Conservation (phyloP, 192 early-diverging fungal species). For the Podila minutissima region DNA sequence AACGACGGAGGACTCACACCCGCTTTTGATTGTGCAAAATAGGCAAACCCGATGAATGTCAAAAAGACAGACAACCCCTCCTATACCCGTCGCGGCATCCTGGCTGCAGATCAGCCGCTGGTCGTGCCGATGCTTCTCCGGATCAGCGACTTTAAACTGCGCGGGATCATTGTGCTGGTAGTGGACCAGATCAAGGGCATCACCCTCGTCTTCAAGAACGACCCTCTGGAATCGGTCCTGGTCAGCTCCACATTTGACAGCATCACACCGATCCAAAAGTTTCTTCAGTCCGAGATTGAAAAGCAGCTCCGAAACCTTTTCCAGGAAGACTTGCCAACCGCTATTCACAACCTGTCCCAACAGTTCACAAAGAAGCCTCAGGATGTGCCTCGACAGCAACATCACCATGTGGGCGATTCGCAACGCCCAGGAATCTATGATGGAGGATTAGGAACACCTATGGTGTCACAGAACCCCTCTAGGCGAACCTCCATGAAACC, state of each 20-base stretch:
- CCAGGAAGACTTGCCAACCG: conserved; percentile 90
- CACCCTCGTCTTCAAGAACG: conserved; percentile 97
- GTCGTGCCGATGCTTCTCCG: conserved; percentile 96
- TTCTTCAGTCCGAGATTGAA: conserved; percentile 94
- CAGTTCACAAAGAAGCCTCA: conserved; percentile 66
- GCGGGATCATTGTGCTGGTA: conserved; percentile 93
- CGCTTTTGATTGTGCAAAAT: background rate
- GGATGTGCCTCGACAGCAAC: conserved; percentile 31
- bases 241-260: conserved; percentile 98
- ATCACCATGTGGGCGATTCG: conserved; percentile 10
- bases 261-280: conserved; percentile 84
- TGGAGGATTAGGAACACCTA: conserved; percentile 33
- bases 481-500: conserved; percentile 29
- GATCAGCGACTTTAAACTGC: conserved; percentile 87
- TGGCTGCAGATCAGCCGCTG: conserved; percentile 93
- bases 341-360: conserved; percentile 92
- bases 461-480: conserved; percentile 26
- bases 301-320: conserved; percentile 89
- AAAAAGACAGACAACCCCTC: conserved; percentile 67
- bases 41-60: conserved; percentile 83
- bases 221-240: conserved; percentile 92
- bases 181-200: conserved; percentile 95
- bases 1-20: background rate
- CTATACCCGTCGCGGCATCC: conserved; percentile 71
- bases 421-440: conserved; percentile 31